Evolutionary conservation across 2,329 filamentous ascomycete species (phyloP).

Genomic region (Pestalotiopsis sp.): DNA sequence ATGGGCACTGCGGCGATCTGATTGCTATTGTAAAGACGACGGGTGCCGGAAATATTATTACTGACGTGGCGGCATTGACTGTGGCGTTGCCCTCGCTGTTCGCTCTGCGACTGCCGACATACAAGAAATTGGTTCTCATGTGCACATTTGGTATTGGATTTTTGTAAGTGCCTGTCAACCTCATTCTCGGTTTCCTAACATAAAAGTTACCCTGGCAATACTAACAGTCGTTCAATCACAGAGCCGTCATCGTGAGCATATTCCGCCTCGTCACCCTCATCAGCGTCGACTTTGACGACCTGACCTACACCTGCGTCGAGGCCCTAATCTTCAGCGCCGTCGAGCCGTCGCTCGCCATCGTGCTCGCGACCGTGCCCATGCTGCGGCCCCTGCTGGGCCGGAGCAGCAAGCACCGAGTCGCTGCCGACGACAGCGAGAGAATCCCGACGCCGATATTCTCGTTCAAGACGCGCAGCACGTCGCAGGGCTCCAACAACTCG

Average conservation of each 20-base stretch:
- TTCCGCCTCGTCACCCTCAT: constrained; percentile 3
- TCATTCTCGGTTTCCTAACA: not conserved
- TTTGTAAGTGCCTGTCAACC: not conserved
- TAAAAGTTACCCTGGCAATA: not conserved
- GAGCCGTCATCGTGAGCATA: constrained; percentile 10
- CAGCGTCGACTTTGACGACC: constrained; percentile 10
- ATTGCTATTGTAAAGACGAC: not conserved
- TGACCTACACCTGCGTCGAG: constrained; percentile 9
- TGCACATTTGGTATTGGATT: constrained; percentile 7
- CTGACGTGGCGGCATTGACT: constrained; percentile 12
- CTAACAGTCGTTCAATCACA: not conserved
- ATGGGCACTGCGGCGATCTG: constrained; percentile 10
- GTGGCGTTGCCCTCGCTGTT: constrained; percentile 6
- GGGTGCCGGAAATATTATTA: constrained; percentile 10
- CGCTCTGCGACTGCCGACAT: not conserved
- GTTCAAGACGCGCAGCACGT: not conserved
- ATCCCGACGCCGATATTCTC: not conserved
- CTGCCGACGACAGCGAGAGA: not conserved
- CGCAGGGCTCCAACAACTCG: not conserved
- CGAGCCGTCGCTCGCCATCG: constrained; percentile 10
- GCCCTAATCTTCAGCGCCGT: constrained; percentile 12
- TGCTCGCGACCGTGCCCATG: constrained; percentile 11
- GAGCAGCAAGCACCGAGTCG: not conserved
- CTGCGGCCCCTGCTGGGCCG: constrained; percentile 9
- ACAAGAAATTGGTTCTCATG: constrained; percentile 9